These are phyloP conservation scores for Rosa multiflora DNA, from an alignment of 306 rosid genomes.

Conservation along the genomic window DNA sequence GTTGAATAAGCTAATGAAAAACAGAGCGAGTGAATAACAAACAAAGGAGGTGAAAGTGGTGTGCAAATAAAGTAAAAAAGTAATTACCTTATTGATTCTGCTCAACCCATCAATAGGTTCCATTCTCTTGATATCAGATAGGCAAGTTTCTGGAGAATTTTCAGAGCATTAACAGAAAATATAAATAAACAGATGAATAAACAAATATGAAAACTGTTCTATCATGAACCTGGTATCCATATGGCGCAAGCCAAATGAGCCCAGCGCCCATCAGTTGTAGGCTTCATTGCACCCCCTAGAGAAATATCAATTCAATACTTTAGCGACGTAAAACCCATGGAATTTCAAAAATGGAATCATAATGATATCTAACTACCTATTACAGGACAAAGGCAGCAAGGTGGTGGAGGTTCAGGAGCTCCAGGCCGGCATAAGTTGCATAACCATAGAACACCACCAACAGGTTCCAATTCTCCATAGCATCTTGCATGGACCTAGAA, in stretches of 20 bases:
- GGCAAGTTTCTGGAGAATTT: slow-evolving; percentile 81
- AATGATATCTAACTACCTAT: slow-evolving; percentile 56
- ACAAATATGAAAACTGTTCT: slow-evolving; percentile 20
- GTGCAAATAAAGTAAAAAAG: background rate
- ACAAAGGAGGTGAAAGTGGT: background rate
- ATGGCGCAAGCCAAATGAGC: slow-evolving; percentile 99
- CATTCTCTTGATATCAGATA: slow-evolving; percentile 94
- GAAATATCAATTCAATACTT: slow-evolving; percentile 29
- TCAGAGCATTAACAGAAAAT: slow-evolving; percentile 32
- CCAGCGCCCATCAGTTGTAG: slow-evolving; percentile 98
- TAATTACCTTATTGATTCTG: slow-evolving; percentile 80
- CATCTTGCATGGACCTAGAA: slow-evolving; percentile 93
- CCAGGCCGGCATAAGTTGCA: slow-evolving; percentile 94
- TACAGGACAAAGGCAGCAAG: slow-evolving; percentile 95
- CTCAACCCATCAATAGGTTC: slow-evolving; percentile 95
- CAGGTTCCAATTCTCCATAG: slow-evolving; percentile 93
- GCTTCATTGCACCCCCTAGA: slow-evolving; percentile 99
- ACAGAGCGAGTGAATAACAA: background rate
- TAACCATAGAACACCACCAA: slow-evolving; percentile 86
- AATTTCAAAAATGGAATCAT: slow-evolving; percentile 18
- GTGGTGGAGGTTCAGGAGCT: slow-evolving; percentile 69
- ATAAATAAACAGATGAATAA: slow-evolving; percentile 11
- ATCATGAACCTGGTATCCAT: slow-evolving; percentile 96
- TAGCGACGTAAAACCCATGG: slow-evolving; percentile 18
- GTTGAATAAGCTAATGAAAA: background rate